A percentile compares a stretch with the other conserved stretches of the same genome.
These are phyloP conservation scores for Pterocarpus macrocarpus DNA, from an alignment of 306 rosid genomes.

Conservation along the genomic window DNA sequence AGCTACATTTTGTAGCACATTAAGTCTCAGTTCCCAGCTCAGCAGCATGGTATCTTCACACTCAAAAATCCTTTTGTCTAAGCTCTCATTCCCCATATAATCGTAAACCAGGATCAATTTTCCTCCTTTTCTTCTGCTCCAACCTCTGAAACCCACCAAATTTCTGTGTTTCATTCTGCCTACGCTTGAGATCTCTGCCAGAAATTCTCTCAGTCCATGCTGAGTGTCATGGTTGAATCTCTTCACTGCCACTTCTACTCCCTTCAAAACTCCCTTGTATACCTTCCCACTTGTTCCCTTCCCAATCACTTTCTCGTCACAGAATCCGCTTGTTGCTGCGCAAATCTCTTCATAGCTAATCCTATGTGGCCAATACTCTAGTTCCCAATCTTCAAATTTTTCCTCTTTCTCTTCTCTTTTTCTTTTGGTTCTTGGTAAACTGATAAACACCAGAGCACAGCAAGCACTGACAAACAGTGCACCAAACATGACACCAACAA, in stretches of 20 bases:
- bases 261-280: conserved; percentile 67
- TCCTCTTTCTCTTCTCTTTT: conserved; percentile 46
- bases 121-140: conserved; percentile 75
- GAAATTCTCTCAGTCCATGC: conserved; percentile 68
- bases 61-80: conserved; percentile 72
- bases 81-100: conserved; percentile 79
- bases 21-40: conserved; percentile 68
- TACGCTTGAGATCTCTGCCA: conserved; percentile 82
- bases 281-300: conserved; percentile 73
- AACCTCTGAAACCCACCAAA: conserved; percentile 75
- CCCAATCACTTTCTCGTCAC: conserved; percentile 72
- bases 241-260: conserved; percentile 70
- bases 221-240: conserved; percentile 56
- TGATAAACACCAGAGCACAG: conserved; percentile 35
- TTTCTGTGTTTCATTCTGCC: conserved; percentile 83
- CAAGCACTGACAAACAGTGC: conserved; percentile 45
- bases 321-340: conserved; percentile 66
- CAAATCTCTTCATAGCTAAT: conserved; percentile 63
- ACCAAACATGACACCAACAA: conserved; percentile 51
- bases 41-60: conserved; percentile 54
- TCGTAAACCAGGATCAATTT: conserved; percentile 75
- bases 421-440: conserved; percentile 41
- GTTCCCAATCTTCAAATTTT: conserved; percentile 58
- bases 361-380: conserved; percentile 82
- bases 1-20: conserved; percentile 70